Base-by-base conservation (phyloP, 75 land plant genomes). In the Cryptomeria japonica region DNA sequence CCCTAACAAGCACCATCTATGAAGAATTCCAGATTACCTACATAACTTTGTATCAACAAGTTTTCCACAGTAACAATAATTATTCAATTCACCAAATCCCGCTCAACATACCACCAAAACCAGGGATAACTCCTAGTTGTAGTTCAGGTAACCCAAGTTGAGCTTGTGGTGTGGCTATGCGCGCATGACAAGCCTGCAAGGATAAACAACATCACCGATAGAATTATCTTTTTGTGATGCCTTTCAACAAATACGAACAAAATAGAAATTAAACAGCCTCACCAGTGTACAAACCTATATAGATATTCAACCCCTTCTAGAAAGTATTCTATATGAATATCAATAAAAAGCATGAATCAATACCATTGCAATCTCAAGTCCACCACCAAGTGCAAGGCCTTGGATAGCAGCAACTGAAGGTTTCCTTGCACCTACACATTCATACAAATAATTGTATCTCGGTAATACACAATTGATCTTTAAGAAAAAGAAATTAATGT, bases 321-420 rank as follows among this genome's bases (percentile, higher is more conserved):
- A 32, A 85, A 36, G 87, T 31, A 70, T 77, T 28, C 80, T 47
- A 19, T 25, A 47, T 22, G 61, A 38, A 56, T 55, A 19, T 34
- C 73, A 73, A 44, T 7, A 77, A 84, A 76, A 56, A 22, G 36
- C 1, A 87, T 18, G 15, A 82, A 82, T 41, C 75, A 92, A 79
- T 89, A 98, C 99, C 99, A 98, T 97, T 86, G 99, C 99, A 89
- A 98, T 87, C 89, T 98, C 99, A 82, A 98, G 87, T 44, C 99
- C 99, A 83, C 99, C 99, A 89, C 99, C 99, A 51, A 98, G 91
- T 64, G 99, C 99, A 90, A 97, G 93, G 10, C 99, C 99, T 84
- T 97, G 96, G 85, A 98, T 96, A 58, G 99, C 99, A 85, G 99
- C 99, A 86, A 98, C 99, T 28, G 97, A 91, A 34, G 99, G 99